Evolutionary conservation across 2,329 filamentous ascomycete species (phyloP).

Genomic region (Xylariales sp.): DNA sequence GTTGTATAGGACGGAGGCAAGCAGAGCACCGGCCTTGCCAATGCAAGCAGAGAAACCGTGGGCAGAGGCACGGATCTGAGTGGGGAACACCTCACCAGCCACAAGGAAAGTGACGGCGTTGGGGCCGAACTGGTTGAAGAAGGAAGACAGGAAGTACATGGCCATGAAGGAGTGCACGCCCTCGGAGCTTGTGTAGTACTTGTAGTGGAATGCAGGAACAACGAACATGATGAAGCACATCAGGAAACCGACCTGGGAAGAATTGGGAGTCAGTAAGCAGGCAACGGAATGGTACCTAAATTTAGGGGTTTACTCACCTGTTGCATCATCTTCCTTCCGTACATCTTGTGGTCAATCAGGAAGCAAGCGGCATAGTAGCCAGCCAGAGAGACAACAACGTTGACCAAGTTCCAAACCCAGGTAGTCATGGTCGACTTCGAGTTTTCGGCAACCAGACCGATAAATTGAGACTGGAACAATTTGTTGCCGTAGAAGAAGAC

Average conservation of each 20-base stretch:
- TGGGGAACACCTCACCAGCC: constrained; percentile 94
- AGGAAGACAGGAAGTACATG: constrained; percentile 97
- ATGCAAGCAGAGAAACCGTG: constrained; percentile 92
- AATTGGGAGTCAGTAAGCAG: constrained; percentile 5
- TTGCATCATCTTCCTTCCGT: constrained; percentile 95
- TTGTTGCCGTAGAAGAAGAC: constrained; percentile 99
- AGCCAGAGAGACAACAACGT: constrained; percentile 77
- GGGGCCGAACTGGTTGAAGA: constrained; percentile 98
- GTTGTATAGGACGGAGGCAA: constrained; percentile 87
- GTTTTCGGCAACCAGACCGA: constrained; percentile 69
- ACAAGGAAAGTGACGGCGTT: constrained; percentile 96
- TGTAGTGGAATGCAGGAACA: constrained; percentile 81
- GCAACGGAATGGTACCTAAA: constrained; percentile 3
- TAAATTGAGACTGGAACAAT: constrained; percentile 91
- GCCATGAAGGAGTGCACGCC: constrained; percentile 89
- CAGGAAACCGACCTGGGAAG: constrained; percentile 87
- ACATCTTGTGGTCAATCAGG: constrained; percentile 92
- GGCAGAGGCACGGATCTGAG: constrained; percentile 84
- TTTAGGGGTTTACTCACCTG: constrained; percentile 41
- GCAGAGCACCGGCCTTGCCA: constrained; percentile 83
- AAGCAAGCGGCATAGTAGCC: constrained; percentile 91
- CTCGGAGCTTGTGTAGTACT: constrained; percentile 69
- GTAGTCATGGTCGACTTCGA: constrained; percentile 72
- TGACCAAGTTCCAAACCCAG: constrained; percentile 92
- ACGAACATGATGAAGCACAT: constrained; percentile 93